Evolutionary conservation across 2,329 filamentous ascomycete species (phyloP).

Genomic region (Botrytis sinoallii): DNA sequence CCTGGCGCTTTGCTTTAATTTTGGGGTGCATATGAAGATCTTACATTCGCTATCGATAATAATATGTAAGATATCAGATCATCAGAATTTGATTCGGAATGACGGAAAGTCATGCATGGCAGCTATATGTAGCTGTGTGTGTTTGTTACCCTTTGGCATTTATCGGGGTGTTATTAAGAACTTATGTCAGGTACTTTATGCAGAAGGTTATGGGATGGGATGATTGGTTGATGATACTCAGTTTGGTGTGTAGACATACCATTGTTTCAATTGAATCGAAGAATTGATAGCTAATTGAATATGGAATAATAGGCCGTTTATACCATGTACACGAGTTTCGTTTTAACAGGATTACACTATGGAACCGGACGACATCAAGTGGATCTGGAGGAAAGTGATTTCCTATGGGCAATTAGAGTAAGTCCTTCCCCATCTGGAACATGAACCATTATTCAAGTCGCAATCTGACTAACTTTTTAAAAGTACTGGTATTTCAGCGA

Average conservation of each 20-base stretch:
- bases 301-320: background rate
- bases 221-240: constrained; percentile 4
- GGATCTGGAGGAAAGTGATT: background rate
- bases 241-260: background rate
- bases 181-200: constrained; percentile 39
- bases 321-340: background rate
- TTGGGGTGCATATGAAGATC: background rate
- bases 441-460: background rate
- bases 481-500: background rate
- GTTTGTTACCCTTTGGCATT: constrained; percentile 1
- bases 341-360: background rate
- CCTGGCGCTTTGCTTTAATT: background rate
- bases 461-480: background rate
- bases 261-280: too few species aligned
- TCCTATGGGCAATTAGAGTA: background rate
- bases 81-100: background rate
- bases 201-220: constrained; percentile 4
- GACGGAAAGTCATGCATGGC: background rate
- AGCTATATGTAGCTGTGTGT: background rate
- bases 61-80: background rate
- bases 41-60: background rate
- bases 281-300: background rate
- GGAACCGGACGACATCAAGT: background rate
- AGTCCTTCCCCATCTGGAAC: background rate
- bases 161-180: background rate